Evolutionary conservation across 495 filamentous ascomycete genomes (phyloP), one percentile per base, ranked within the genome.

Genomic region (Podospora pseudocomata): DNA sequence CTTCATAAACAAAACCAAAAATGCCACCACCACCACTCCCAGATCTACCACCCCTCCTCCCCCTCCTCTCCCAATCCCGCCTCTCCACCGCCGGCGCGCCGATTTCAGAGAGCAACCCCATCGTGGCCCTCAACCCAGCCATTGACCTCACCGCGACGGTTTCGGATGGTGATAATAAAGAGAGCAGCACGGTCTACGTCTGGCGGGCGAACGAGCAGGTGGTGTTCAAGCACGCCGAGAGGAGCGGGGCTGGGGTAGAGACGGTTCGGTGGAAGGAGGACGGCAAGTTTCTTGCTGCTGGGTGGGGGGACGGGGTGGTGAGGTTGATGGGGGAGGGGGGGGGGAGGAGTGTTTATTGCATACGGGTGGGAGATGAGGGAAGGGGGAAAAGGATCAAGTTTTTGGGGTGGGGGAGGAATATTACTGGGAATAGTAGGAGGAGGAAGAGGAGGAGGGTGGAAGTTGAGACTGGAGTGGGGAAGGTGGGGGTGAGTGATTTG

Each of bases 61-160:
- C 67, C 64, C 75, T 82, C 54, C 64, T 83, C 62, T 77, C 80
- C 75, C 75, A 83, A 49, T 84, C 81, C 65, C 72, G 76, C 59
- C 76, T 87, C 57, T 76, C 78, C 56, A 70, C 77, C 20, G 39
- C 39, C 6, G 23, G 23, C 23, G 39, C 39, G 39, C 75, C 71
- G 18, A 71, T 75, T 18, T 65, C 32, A 23, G 23, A 23, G 9
- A 7, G 39, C 23, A 30, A 69, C 63, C 77, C 80, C 65, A 83
- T 87, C 63, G 73, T 93, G 34, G 82, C 89, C 18, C 92, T 90
- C 77, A 94, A 92, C 79, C 92, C 93, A 11, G 87, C 87, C 27
- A 91, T 94, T 86, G 91, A 95, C 78, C 83, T 97, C 64, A 80
- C 92, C 44, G 89, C 88, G n/a, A 88, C 88, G 16, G 92, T 70